These are phyloP conservation scores for Plenodomus lindquistii DNA, from an alignment of 2,329 filamentous ascomycete genomes.

Conservation along the genomic window DNA sequence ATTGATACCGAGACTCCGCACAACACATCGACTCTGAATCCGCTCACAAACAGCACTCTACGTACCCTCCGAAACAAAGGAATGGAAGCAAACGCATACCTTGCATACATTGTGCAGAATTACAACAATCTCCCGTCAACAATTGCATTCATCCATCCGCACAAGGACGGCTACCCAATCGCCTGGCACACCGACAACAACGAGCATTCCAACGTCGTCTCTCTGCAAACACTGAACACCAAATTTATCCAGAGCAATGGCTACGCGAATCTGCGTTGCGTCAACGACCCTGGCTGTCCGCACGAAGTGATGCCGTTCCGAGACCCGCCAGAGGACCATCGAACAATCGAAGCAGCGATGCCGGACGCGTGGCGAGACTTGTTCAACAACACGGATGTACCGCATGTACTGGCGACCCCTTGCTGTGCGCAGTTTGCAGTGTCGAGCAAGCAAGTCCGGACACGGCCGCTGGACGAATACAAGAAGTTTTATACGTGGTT, in stretches of 20 bases:
- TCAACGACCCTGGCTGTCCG: conserved; percentile 45
- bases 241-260: conserved; percentile 45
- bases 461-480: conserved; percentile 33
- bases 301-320: conserved; percentile 44
- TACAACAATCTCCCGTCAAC: conserved; percentile 24
- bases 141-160: conserved; percentile 23
- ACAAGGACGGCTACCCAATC: conserved; percentile 18
- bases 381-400: conserved; percentile 14
- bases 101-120: conserved; percentile 29
- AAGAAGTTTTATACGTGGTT: conserved; percentile 26
- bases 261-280: conserved; percentile 49
- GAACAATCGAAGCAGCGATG: conserved; percentile 18
- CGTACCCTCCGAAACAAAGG: conserved; percentile 26
- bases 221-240: conserved; percentile 31
- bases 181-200: conserved; percentile 13
- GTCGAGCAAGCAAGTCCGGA: conserved; percentile 29
- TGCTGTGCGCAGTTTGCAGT: conserved; percentile 51
- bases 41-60: conserved; percentile 18
- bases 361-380: conserved; percentile 20
- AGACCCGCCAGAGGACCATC: conserved; percentile 18
- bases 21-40: conserved; percentile 16
- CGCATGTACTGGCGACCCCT: conserved; percentile 45
- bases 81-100: conserved; percentile 27
- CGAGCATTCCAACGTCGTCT: conserved; percentile 8
- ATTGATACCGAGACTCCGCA: conserved; percentile 20